Evolutionary conservation across 1,139 yeast species (phyloP), one percentile per base, ranked within the genome.

Genomic region (Suhomyces maxii): DNA sequence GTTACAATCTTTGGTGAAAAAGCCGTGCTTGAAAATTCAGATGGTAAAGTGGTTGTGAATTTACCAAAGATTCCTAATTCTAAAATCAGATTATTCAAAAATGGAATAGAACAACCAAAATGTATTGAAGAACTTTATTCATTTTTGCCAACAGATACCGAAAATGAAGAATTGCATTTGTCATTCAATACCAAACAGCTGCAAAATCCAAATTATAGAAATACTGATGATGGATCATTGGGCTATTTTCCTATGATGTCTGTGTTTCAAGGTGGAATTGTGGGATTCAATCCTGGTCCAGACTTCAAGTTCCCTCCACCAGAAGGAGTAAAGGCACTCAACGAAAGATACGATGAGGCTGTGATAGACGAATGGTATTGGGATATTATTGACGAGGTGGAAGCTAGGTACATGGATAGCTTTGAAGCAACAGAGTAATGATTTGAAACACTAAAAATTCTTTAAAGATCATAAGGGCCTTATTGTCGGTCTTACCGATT

Each of bases 231-330:
- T 61, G 96, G 96, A 1, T 73, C 82, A 40, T 67, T 90, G 45
- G 99, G 98, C 0, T 93, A 95, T 63, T 93, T 83, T 65, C 99
- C 99, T 1, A 89, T 91, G 69, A 73, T 89, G 32, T 87, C 96
- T 46, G 88, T 87, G 33, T 93, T 83, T 60, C 82, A 82, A 53
- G 87, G 87, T 9, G 99, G 98, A 0, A 71, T 79, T 11, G 96
- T 89, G 7, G 70, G 78, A 45, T 64, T 89, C 45, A 83, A 84
- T 54, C 73, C 88, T 11, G 90, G 91, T 0, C 90, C 91, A 0
- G 68, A 79, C n/a, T 81, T 87, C 54, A 70, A 71, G 47, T 71
- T 51, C 47, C 82, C 86, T 0, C 71, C 71, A 5, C 52, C 68
- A 3, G 65, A 61, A 14, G 56, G 54, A 0, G 71, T 79, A 0